These are phyloP conservation scores for Euptelea pleiosperma DNA, from an alignment of 164 flowering plant species.

Conservation along the genomic window DNA sequence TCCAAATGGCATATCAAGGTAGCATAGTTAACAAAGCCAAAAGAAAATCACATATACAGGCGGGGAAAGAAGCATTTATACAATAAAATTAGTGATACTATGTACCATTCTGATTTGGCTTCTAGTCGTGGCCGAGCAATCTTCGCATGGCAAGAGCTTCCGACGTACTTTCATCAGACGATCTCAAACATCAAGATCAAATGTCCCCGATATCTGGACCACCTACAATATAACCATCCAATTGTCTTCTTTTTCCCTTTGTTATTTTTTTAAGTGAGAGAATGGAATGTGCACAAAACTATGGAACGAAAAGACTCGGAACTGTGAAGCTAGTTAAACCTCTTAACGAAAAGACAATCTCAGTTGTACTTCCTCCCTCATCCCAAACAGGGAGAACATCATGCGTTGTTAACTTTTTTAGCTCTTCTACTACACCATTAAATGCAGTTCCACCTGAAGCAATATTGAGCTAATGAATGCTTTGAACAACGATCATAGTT, in stretches of 20 bases:
- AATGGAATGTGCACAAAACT: background rate
- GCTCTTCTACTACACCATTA: slow-evolving; percentile 95
- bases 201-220: slow-evolving; percentile 99
- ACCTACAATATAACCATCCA: slow-evolving; percentile 36
- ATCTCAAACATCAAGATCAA: slow-evolving; percentile 87
- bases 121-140: slow-evolving; percentile 70
- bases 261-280: background rate
- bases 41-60: background rate
- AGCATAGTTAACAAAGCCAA: background rate
- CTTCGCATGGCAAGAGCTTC: slow-evolving; percentile 91
- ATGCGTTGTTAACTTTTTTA: slow-evolving; percentile 72
- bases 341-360: slow-evolving; percentile 68
- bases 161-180: slow-evolving; percentile 84
- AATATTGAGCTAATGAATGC: too few relatives aligned
- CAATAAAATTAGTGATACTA: background rate
- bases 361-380: slow-evolving; percentile 98
- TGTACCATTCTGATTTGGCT: slow-evolving; percentile 92
- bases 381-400: slow-evolving; percentile 99
- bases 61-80: background rate
- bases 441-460: slow-evolving; percentile 91
- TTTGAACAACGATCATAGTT: too few relatives aligned
- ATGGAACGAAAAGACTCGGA: background rate
- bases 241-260: too few relatives aligned
- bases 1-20: background rate
- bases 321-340: too few relatives aligned